Evolutionary conservation across 2,329 filamentous ascomycete genomes (phyloP).

Genomic region (Hypoxylon sp.): DNA sequence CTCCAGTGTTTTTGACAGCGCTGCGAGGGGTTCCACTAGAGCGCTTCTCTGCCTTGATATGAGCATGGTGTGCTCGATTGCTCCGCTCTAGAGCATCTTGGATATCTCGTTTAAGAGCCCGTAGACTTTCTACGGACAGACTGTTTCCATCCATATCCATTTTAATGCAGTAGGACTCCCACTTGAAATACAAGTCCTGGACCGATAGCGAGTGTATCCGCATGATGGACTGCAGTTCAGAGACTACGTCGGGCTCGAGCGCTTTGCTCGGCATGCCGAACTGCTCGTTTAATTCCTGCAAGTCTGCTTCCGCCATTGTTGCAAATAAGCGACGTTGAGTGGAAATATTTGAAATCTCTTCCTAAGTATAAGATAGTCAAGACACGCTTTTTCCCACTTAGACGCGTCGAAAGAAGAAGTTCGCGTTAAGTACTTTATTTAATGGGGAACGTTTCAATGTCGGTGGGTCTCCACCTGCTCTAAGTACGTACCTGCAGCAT

Average conservation of each 20-base stretch:
- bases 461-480: background rate
- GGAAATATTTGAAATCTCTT: background rate
- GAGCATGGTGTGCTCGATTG: constrained; percentile 73
- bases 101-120: constrained; percentile 87
- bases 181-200: constrained; percentile 97
- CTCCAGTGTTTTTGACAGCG: constrained; percentile 66
- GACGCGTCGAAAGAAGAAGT: constrained; percentile 37
- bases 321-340: constrained; percentile 2
- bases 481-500: constrained; percentile 24
- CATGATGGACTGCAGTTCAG: constrained; percentile 88
- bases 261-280: constrained; percentile 70
- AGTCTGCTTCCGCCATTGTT: constrained; percentile 58
- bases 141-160: constrained; percentile 86
- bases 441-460: constrained; percentile 2
- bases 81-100: constrained; percentile 87
- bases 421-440: constrained; percentile 46
- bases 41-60: constrained; percentile 75
- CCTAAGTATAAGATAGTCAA: constrained; percentile 12
- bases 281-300: constrained; percentile 62
- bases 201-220: constrained; percentile 83
- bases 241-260: constrained; percentile 82
- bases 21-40: constrained; percentile 74
- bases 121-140: constrained; percentile 77
- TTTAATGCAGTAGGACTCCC: constrained; percentile 97
- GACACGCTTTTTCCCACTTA: constrained; percentile 38